phyloP scores from a whole-genome alignment of 1,139 yeast species.

The Starmera stellimalicola region DNA sequence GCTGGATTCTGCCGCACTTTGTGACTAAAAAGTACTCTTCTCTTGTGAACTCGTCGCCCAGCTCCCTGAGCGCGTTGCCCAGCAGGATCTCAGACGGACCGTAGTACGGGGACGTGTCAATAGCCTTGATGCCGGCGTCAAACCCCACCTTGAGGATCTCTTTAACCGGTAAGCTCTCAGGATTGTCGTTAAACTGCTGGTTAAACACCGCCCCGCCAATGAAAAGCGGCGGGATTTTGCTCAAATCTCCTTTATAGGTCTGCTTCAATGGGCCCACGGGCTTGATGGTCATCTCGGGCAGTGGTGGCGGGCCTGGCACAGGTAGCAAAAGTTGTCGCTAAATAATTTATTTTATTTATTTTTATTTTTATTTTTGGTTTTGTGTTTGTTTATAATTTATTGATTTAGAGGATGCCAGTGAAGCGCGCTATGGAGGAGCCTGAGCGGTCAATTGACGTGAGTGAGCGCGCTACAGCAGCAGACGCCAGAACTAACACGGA shows the following conservation, averaged over 20 bases:
- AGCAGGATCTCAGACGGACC: constrained; percentile 77
- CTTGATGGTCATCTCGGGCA: neutral
- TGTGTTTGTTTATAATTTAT: too few species aligned
- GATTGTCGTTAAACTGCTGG: constrained; percentile 63
- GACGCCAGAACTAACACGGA: neutral
- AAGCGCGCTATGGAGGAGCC: too few species aligned
- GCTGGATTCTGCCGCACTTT: constrained; percentile 71
- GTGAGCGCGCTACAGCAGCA: too few species aligned
- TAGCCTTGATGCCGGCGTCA: constrained; percentile 57
- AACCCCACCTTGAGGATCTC: constrained; percentile 55
- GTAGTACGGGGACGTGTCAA: constrained; percentile 90
- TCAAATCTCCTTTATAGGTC: neutral
- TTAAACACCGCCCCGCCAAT: constrained; percentile 87
- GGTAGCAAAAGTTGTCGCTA: too few species aligned
- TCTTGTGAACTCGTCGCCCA: constrained; percentile 38
- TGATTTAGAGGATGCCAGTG: too few species aligned
- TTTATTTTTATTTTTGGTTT: too few species aligned
- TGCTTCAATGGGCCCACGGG: neutral
- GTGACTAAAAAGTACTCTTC: constrained; percentile 67
- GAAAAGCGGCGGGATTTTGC: constrained; percentile 39
- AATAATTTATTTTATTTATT: too few species aligned
- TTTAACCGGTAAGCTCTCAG: constrained; percentile 45
- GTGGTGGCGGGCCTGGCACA: too few species aligned
- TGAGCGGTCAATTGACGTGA: too few species aligned
- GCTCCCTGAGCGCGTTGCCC: constrained; percentile 50